phyloP scores from a whole-genome alignment of 345 rosid species.

The Bruguiera gymnorhiza region DNA sequence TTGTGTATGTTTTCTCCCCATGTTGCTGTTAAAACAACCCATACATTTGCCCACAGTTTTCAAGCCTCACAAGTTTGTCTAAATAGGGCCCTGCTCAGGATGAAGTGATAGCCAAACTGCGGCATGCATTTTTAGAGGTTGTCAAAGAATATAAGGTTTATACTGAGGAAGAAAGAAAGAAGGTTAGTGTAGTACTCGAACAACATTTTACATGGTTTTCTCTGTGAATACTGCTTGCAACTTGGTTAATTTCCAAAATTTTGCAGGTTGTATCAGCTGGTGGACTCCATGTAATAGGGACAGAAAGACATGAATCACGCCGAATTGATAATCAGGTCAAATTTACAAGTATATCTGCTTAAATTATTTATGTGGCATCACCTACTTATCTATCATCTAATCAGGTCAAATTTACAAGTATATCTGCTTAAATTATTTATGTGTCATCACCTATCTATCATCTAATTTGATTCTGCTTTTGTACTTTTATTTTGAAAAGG shows the following conservation, averaged over 20 bases:
- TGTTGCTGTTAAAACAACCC: not conserved
- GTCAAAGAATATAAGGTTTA: constrained; percentile 70
- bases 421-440: not conserved
- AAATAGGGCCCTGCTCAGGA: constrained; percentile 84
- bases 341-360: not conserved
- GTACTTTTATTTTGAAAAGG: not conserved
- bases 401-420: constrained; percentile 48
- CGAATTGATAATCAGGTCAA: constrained; percentile 89
- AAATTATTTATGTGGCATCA: not conserved
- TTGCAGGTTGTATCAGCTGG: constrained; percentile 87
- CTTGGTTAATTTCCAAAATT: constrained; percentile 12
- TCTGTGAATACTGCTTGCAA: constrained; percentile 11
- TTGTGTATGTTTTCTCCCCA: not conserved
- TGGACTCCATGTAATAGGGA: constrained; percentile 92
- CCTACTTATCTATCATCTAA: constrained; percentile 24
- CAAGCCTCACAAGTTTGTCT: constrained; percentile 4
- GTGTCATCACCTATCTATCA: not conserved
- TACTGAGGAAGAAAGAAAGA: constrained; percentile 83
- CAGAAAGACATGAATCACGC: constrained; percentile 94
- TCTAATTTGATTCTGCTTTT: not conserved
- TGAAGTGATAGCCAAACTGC: constrained; percentile 79
- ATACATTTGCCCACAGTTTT: constrained; percentile 2
- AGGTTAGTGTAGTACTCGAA: constrained; percentile 38
- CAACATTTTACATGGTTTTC: constrained; percentile 17
- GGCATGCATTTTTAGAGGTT: constrained; percentile 70